These are phyloP conservation scores for Orobanche coerulescens DNA, from an alignment of 257 asterid genomes.

Conservation along the genomic window DNA sequence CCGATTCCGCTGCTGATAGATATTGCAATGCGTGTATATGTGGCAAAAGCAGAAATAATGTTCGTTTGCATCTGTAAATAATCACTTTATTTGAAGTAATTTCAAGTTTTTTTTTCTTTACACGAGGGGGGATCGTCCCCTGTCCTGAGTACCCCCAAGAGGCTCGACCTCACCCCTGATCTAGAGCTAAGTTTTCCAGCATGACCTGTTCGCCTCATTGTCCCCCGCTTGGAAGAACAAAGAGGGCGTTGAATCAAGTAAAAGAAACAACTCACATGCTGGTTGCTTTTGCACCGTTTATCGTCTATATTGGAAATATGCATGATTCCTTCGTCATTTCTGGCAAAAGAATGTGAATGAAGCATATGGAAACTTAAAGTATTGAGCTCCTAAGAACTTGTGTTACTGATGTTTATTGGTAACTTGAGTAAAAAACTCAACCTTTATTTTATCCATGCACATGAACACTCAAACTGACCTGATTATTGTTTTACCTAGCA, in stretches of 20 bases:
- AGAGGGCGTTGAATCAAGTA: not conserved
- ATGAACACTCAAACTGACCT: not conserved
- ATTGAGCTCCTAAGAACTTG: slow-evolving; percentile 5
- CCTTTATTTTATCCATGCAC: not conserved
- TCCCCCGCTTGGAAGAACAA: too few species aligned
- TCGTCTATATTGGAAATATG: not conserved
- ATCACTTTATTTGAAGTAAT: not conserved
- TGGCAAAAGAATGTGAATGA: not conserved
- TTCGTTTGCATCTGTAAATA: not conserved
- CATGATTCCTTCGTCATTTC: not conserved
- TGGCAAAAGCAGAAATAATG: slow-evolving; percentile 4
- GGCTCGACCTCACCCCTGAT: too few species aligned
- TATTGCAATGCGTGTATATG: slow-evolving; percentile 11
- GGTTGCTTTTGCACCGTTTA: not conserved
- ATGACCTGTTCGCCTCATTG: too few species aligned
- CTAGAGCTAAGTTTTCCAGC: too few species aligned
- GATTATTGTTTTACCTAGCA: not conserved
- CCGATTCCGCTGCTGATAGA: too few species aligned
- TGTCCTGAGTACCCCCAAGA: too few species aligned
- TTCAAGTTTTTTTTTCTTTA: not conserved
- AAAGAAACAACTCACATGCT: not conserved
- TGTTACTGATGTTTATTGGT: not conserved
- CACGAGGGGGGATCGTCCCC: too few species aligned
- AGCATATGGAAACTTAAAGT: not conserved
- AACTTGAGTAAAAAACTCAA: not conserved